phyloP scores from a whole-genome alignment of 331 rosid species.

The Saraca asoca region DNA sequence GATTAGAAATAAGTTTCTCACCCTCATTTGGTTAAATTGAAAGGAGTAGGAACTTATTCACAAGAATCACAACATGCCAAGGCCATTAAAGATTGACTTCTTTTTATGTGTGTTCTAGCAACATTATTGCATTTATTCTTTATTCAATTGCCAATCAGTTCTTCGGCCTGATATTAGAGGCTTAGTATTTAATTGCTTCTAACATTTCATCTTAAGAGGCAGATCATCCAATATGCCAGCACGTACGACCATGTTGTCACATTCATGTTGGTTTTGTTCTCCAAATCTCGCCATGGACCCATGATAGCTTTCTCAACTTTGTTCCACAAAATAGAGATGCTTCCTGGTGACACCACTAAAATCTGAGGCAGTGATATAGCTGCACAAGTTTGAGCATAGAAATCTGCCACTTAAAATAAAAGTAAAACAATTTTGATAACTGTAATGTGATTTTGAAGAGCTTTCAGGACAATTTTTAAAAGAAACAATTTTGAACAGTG shows the following conservation, averaged over 20 bases:
- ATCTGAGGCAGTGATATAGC: background rate
- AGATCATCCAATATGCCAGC: background rate
- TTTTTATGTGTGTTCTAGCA: background rate
- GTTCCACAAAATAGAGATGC: too few species aligned
- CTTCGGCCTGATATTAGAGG: too few species aligned
- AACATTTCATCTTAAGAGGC: background rate
- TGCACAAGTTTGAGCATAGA: background rate
- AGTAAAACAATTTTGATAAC: too few species aligned
- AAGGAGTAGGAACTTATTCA: constrained; percentile 8
- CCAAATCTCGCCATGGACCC: too few species aligned
- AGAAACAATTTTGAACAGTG: constrained; percentile 1
- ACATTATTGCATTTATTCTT: background rate
- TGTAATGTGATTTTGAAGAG: background rate
- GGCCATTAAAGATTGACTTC: background rate
- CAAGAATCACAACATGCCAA: background rate
- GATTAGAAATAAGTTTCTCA: constrained; percentile 1
- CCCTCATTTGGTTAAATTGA: constrained; percentile 2
- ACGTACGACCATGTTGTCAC: too few species aligned
- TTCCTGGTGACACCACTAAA: background rate
- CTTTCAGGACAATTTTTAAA: background rate
- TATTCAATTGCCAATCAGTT: constrained; percentile 5
- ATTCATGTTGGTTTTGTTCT: too few species aligned
- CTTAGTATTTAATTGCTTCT: background rate
- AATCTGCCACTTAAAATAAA: background rate
- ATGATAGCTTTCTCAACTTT: too few species aligned